Percentiles rank a stretch among this genome's conserved stretches.
Evolutionary conservation across 495 filamentous ascomycete genomes (phyloP).

Genomic region (Bacidia rubella): DNA sequence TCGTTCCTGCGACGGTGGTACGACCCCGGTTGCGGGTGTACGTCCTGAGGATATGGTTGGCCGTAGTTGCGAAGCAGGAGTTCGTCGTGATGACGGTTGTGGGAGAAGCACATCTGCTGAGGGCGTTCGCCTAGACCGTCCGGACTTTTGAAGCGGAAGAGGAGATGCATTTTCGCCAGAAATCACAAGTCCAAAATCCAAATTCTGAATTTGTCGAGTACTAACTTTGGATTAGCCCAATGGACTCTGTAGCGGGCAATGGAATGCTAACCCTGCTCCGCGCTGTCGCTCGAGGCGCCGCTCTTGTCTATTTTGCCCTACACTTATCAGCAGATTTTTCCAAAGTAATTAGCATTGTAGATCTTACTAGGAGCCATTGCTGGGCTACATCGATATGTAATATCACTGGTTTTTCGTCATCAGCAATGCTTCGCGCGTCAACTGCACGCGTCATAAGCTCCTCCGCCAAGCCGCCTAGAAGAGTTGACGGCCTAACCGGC

Average conservation of each 20-base stretch:
- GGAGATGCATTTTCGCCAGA: conserved; percentile 7
- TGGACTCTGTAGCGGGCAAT: neutral
- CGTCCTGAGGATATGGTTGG: neutral
- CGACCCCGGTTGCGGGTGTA: neutral
- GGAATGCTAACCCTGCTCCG: conserved; percentile 13
- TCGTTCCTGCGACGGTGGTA: neutral
- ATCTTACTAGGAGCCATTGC: no score
- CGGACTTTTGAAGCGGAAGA: conserved; percentile 10
- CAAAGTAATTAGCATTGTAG: no score
- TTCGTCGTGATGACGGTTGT: conserved; percentile 9
- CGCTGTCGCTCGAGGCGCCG: conserved; percentile 16
- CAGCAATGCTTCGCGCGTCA: no score
- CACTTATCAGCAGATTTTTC: neutral
- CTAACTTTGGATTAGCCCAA: neutral
- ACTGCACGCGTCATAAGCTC: no score
- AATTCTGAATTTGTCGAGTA: conserved; percentile 14
- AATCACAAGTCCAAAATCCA: conserved; percentile 13
- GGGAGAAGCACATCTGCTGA: conserved; percentile 8
- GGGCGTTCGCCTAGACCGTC: conserved; percentile 8
- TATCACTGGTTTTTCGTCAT: no score
- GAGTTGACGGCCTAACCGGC: no score
- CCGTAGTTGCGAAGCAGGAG: conserved; percentile 2
- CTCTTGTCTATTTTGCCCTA: conserved; percentile 10
- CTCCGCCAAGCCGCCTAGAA: no score
- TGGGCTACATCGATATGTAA: no score